phyloP scores from a whole-genome alignment of 2,329 filamentous ascomycete species.

The Diatrype stigma region DNA sequence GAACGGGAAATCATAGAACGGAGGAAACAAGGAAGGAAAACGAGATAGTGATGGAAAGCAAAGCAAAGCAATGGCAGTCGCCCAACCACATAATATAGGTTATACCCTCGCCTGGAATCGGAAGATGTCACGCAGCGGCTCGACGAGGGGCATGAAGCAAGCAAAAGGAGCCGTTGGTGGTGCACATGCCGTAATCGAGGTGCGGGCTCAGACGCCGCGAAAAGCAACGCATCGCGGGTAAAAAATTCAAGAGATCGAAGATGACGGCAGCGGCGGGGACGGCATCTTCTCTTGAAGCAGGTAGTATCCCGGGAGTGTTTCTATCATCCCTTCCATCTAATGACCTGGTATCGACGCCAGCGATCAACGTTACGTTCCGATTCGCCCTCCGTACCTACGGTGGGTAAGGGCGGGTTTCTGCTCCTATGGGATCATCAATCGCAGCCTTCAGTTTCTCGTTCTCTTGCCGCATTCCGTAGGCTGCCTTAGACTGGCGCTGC shows the following conservation, averaged over 20 bases:
- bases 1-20: too few species aligned
- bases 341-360: slow-evolving; percentile 10
- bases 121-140: slow-evolving; percentile 15
- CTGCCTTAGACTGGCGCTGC: slow-evolving; percentile 21
- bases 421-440: slow-evolving; percentile 15
- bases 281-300: background rate
- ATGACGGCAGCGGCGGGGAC: background rate
- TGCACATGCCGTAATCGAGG: slow-evolving; percentile 18
- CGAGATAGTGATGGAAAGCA: too few species aligned
- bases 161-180: slow-evolving; percentile 17
- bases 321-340: background rate
- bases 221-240: too few species aligned
- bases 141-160: slow-evolving; percentile 12
- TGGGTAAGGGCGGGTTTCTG: slow-evolving; percentile 9
- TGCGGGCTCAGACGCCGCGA: background rate
- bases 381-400: slow-evolving; percentile 13
- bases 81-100: too few species aligned
- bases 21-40: too few species aligned
- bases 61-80: too few species aligned
- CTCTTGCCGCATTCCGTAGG: slow-evolving; percentile 15
- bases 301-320: background rate
- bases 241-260: background rate
- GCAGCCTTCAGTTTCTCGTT: slow-evolving; percentile 18
- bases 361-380: slow-evolving; percentile 13
- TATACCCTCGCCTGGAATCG: slow-evolving; percentile 20